Conservation (phyloP, 148 eudicot species). For the Chenopodium suecicum region DNA sequence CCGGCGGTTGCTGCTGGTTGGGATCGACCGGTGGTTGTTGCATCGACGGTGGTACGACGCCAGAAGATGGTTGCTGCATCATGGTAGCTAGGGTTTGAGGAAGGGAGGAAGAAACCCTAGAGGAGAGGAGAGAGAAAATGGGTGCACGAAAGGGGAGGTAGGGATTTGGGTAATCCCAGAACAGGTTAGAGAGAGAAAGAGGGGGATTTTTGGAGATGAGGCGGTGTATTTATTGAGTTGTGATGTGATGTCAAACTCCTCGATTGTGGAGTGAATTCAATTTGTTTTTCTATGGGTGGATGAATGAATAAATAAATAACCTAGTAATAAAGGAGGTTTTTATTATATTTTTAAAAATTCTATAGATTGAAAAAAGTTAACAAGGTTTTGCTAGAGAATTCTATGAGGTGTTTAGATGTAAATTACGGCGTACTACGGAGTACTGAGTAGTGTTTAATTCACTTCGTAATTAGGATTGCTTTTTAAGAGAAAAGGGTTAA, state of each 20-base stretch:
- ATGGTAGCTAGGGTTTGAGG: conserved; percentile 19
- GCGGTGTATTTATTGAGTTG: background rate
- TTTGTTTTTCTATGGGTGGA: too few species aligned
- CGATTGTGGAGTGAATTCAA: background rate
- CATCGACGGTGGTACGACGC: conserved; percentile 51
- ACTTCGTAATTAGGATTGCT: too few species aligned
- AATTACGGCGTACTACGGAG: too few species aligned
- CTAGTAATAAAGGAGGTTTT: too few species aligned
- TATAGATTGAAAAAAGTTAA: too few species aligned
- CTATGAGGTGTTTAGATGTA: too few species aligned
- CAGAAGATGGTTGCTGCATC: conserved; percentile 70
- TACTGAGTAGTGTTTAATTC: too few species aligned
- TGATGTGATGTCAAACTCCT: background rate
- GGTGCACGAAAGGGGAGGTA: background rate
- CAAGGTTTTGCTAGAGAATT: too few species aligned
- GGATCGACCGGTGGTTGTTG: conserved; percentile 33
- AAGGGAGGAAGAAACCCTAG: background rate
- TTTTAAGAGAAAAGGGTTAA: too few species aligned
- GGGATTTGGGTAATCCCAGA: background rate
- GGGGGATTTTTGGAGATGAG: conserved; percentile 6
- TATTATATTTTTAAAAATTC: too few species aligned
- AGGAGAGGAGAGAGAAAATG: background rate
- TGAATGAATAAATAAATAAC: too few species aligned
- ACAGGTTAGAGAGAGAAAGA: background rate
- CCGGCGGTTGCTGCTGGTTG: conserved; percentile 32